Conservation (phyloP, 768 basidiomycete species). For the Boletus bicolor region DNA sequence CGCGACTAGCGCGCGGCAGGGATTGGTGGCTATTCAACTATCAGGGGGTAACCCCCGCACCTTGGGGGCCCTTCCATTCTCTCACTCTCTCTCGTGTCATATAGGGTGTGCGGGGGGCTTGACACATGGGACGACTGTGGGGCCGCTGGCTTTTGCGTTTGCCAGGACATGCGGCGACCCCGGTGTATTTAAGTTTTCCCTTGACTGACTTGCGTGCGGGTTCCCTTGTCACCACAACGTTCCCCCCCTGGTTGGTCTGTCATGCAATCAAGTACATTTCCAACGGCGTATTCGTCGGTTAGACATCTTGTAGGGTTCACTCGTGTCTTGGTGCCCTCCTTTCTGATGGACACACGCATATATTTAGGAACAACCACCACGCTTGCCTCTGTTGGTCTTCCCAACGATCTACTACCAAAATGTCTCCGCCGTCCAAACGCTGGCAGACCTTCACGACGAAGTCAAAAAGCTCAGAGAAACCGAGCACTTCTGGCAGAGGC, state of each 20-base stretch:
- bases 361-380: conserved; percentile 15
- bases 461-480: conserved; percentile 15
- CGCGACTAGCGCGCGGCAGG: conserved; percentile 1
- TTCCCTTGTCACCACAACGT: conserved; percentile 14
- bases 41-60: conserved; percentile 12
- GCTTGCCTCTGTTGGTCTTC: conserved; percentile 1
- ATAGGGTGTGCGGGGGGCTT: conserved; percentile 22
- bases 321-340: neutral
- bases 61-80: conserved; percentile 8
- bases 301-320: conserved; percentile 22
- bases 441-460: conserved; percentile 20
- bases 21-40: conserved; percentile 6
- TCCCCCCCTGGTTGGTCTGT: neutral
- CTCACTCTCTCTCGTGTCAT: neutral
- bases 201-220: conserved; percentile 9
- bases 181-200: conserved; percentile 23
- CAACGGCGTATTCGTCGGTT: conserved; percentile 11
- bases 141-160: conserved; percentile 21
- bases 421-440: conserved; percentile 15
- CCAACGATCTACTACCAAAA: conserved; percentile 15
- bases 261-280: conserved; percentile 19
- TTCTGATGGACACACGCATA: conserved; percentile 8
- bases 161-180: conserved; percentile 16
- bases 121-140: conserved; percentile 15
- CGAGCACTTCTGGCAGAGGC: conserved; percentile 14